These are phyloP conservation scores for Basidiobolus meristosporus DNA, from an alignment of 371 early-diverging fungal species.

Conservation along the genomic window DNA sequence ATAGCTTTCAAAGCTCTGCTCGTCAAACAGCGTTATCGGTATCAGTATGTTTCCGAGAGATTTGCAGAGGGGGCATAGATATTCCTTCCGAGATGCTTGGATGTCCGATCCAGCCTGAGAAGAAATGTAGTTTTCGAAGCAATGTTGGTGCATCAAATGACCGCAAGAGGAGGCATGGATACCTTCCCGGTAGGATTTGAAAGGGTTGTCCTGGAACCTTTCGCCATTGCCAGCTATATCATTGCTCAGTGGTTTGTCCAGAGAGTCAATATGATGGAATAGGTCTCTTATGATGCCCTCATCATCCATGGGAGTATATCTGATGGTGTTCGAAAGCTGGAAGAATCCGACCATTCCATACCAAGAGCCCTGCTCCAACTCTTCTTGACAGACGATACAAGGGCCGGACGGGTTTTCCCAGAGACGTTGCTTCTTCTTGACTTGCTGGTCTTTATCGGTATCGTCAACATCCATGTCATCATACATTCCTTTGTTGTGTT, in stretches of 20 bases:
- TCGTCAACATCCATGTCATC: conserved; percentile 13
- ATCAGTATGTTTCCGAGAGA: conserved; percentile 71
- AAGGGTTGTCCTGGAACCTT: no score
- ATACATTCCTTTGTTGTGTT: conserved; percentile 10
- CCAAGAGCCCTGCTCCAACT: conserved; percentile 37
- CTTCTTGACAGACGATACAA: conserved; percentile 93
- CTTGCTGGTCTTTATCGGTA: no score
- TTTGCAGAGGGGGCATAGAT: conserved; percentile 88
- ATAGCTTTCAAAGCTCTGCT: no score
- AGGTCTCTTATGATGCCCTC: no score
- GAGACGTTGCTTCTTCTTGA: no score
- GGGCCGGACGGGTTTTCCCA: conserved; percentile 60
- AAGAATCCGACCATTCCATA: conserved; percentile 74
- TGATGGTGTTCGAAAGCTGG: conserved; percentile 56
- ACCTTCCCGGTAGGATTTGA: no score
- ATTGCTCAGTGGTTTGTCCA: no score
- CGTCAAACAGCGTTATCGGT: no score
- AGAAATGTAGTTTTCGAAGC: conserved; percentile 71
- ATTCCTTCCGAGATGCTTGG: conserved; percentile 73
- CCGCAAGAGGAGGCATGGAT: conserved; percentile 75
- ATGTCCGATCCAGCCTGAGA: conserved; percentile 51
- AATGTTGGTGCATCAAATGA: conserved; percentile 84
- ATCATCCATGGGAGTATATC: conserved; percentile 46
- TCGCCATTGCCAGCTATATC: no score
- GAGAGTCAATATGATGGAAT: no score